Conservation (phyloP, 1,139 yeast genomes). For the Zygoascus sp. region DNA sequence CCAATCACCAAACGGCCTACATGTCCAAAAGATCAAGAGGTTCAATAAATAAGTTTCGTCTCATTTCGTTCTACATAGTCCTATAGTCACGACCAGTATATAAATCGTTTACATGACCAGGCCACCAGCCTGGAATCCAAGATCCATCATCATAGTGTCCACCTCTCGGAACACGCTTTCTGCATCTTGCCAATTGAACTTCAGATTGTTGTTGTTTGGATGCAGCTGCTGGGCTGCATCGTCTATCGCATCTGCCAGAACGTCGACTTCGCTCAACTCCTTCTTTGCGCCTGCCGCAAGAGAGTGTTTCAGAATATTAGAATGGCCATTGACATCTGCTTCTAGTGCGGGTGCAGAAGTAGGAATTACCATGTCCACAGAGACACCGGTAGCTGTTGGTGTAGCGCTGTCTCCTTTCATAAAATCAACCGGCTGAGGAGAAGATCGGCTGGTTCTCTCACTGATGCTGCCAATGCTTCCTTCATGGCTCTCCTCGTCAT, state of each 20-base stretch:
- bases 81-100: neutral
- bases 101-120: neutral
- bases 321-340: too few relatives aligned
- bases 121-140: conserved; percentile 60
- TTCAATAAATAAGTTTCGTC: too few relatives aligned
- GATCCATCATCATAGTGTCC: conserved; percentile 87
- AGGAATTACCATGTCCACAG: neutral
- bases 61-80: neutral
- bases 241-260: neutral
- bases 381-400: neutral
- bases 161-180: conserved; percentile 87
- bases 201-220: neutral
- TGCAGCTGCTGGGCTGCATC: neutral
- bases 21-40: too few relatives aligned
- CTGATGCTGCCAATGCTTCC: conserved; percentile 10
- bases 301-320: too few relatives aligned
- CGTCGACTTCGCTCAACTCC: neutral
- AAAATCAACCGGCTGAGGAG: neutral
- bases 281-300: too few relatives aligned
- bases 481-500: conserved; percentile 18
- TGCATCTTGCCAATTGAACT: conserved; percentile 45
- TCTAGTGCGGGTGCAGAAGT: too few relatives aligned
- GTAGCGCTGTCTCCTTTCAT: neutral
- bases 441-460: conserved; percentile 2
- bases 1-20: too few relatives aligned